Conservation (phyloP, 331 rosid species). For the Quercus phellos region DNA sequence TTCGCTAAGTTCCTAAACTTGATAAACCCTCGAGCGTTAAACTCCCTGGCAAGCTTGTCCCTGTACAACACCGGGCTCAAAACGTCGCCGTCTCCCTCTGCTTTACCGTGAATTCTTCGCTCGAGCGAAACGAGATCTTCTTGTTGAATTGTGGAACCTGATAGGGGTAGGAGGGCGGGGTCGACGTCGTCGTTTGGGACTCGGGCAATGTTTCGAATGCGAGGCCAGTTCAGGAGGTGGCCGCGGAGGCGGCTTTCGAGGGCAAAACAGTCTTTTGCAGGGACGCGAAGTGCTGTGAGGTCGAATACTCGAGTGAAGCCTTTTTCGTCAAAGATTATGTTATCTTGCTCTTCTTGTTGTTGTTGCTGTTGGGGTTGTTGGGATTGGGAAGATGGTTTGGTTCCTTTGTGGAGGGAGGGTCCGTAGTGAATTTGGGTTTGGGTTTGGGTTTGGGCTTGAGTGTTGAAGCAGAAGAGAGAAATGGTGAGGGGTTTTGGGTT, state of each 20-base stretch:
- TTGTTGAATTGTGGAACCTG: slow-evolving; percentile 22
- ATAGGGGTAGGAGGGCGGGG: slow-evolving; percentile 26
- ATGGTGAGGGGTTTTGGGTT: slow-evolving; percentile 24
- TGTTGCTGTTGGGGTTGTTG: background rate
- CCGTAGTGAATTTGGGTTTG: slow-evolving; percentile 42
- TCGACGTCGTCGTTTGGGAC: slow-evolving; percentile 86
- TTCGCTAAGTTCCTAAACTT: slow-evolving; percentile 67
- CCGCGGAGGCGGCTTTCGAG: slow-evolving; percentile 81
- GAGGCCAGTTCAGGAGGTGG: slow-evolving; percentile 94
- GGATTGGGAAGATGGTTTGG: slow-evolving; percentile 18
- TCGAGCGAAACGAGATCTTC: slow-evolving; percentile 35
- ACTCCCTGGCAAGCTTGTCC: slow-evolving; percentile 62
- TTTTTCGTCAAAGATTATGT: slow-evolving; percentile 28
- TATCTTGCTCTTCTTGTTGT: slow-evolving; percentile 4
- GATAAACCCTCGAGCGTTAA: slow-evolving; percentile 64
- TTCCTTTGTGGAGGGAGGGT: slow-evolving; percentile 69
- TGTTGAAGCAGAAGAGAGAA: slow-evolving; percentile 16
- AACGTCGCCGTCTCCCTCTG: slow-evolving; percentile 51
- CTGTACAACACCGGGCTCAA: slow-evolving; percentile 72
- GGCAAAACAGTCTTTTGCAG: slow-evolving; percentile 59
- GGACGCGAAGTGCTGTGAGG: slow-evolving; percentile 77
- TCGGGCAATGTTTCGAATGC: slow-evolving; percentile 78
- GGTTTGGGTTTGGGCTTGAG: slow-evolving; percentile 8
- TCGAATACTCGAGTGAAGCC: slow-evolving; percentile 57
- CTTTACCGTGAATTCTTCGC: slow-evolving; percentile 57